These are phyloP conservation scores for Eucalyptus decipiens DNA, from an alignment of 345 rosid genomes.

Conservation along the genomic window DNA sequence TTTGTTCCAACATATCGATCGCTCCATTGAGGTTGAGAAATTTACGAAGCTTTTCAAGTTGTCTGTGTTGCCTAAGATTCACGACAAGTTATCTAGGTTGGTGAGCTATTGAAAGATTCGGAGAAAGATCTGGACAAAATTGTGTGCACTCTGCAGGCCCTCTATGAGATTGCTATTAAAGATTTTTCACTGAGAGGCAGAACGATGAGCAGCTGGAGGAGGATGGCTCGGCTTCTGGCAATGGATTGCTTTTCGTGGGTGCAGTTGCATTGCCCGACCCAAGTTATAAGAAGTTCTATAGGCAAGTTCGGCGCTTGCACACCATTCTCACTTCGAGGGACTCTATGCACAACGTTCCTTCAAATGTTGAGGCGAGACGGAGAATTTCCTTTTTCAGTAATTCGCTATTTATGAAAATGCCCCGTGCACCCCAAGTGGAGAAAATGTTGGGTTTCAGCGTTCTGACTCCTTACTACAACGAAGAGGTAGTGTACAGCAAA, in stretches of 20 bases:
- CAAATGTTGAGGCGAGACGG: slow-evolving; percentile 81
- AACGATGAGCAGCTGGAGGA: slow-evolving; percentile 36
- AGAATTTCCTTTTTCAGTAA: slow-evolving; percentile 89
- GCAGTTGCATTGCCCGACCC: slow-evolving; percentile 61
- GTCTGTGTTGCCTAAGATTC: slow-evolving; percentile 54
- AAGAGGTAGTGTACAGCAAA: slow-evolving; percentile 73
- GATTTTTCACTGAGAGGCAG: slow-evolving; percentile 64
- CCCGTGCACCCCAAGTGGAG: slow-evolving; percentile 93
- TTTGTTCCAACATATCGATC: slow-evolving; percentile 67
- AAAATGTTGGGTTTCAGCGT: slow-evolving; percentile 91
- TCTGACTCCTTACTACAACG: slow-evolving; percentile 82
- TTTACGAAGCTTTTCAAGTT: slow-evolving; percentile 71
- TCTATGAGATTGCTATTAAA: slow-evolving; percentile 59
- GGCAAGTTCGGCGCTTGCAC: slow-evolving; percentile 76
- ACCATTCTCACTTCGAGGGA: slow-evolving; percentile 74
- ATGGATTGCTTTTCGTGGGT: slow-evolving; percentile 47
- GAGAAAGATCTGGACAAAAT: slow-evolving; percentile 40
- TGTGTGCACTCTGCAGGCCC: slow-evolving; percentile 71
- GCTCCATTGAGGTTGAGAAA: slow-evolving; percentile 46
- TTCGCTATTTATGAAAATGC: slow-evolving; percentile 91
- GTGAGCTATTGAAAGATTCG: slow-evolving; percentile 34
- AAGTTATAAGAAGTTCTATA: slow-evolving; percentile 47
- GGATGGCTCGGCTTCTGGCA: slow-evolving; percentile 66
- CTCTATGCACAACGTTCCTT: slow-evolving; percentile 71
- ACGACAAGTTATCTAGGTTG: slow-evolving; percentile 51